Percentiles rank a stretch among this genome's conserved stretches.
These are phyloP conservation scores for Nitzschia inconspicua DNA, from an alignment of 108 stramenopile species.

Conservation along the genomic window DNA sequence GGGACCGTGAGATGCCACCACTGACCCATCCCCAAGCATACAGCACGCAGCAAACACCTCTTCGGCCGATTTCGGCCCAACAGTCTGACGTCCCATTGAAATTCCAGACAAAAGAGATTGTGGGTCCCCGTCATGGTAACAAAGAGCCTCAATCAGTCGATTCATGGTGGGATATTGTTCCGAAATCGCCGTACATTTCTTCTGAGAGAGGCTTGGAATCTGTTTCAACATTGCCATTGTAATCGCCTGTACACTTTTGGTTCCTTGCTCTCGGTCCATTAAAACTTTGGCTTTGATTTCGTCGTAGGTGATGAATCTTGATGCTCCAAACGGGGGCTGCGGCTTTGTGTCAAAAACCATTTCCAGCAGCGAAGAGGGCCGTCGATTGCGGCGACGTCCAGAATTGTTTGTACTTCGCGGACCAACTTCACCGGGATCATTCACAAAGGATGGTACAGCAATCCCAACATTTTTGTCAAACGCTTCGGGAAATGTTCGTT, in stretches of 20 bases:
- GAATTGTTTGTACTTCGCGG: neutral
- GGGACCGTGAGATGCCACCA: neutral
- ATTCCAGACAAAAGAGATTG: constrained; percentile 7
- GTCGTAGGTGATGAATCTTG: constrained; percentile 39
- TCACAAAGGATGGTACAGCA: constrained; percentile 17
- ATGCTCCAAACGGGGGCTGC: constrained; percentile 8
- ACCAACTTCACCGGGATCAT: neutral
- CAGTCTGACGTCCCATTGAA: constrained; percentile 9
- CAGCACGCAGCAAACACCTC: constrained; percentile 33
- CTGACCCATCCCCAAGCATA: constrained; percentile 18
- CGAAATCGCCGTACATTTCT: constrained; percentile 34
- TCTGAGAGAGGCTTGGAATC: constrained; percentile 29
- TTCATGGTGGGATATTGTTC: constrained; percentile 28
- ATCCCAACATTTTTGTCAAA: constrained; percentile 7
- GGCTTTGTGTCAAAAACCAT: constrained; percentile 54
- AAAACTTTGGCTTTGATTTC: constrained; percentile 57
- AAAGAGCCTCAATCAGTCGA: constrained; percentile 17
- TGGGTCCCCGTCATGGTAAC: neutral
- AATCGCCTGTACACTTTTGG: constrained; percentile 29
- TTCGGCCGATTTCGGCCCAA: constrained; percentile 37
- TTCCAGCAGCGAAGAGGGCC: constrained; percentile 31
- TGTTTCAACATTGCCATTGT: constrained; percentile 46
- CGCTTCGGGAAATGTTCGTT: constrained; percentile 50
- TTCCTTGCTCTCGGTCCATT: constrained; percentile 49
- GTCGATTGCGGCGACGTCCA: constrained; percentile 6